Evolutionary conservation across 169 alveolate species (phyloP).

Genomic region (Cryptosporidium sp.): DNA sequence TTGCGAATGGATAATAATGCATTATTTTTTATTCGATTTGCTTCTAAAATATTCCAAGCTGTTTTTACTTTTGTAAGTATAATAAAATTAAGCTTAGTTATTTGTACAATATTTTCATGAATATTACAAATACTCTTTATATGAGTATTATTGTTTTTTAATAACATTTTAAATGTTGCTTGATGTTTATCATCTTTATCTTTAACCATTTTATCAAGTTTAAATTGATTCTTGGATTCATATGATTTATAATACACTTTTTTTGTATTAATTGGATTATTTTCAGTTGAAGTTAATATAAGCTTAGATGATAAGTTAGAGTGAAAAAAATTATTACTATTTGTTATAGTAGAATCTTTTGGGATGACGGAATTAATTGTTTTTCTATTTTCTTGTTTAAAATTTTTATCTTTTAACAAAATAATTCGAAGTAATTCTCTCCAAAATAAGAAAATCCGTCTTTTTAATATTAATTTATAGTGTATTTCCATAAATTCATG

Average conservation of each 20-base stretch:
- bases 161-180: too few relatives aligned
- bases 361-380: neutral
- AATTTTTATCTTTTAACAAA: neutral
- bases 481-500: slow-evolving; percentile 14
- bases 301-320: neutral
- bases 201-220: neutral
- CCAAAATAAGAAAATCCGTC: slow-evolving; percentile 21
- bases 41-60: slow-evolving; percentile 33
- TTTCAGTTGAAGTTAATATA: neutral
- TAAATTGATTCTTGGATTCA: neutral
- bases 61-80: neutral
- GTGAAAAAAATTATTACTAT: neutral
- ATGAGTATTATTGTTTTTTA: too few relatives aligned
- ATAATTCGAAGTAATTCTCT: neutral
- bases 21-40: neutral
- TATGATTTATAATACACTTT: neutral
- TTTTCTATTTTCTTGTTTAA: slow-evolving; percentile 4
- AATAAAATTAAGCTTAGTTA: slow-evolving; percentile 1
- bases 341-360: neutral
- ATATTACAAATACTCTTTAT: too few relatives aligned
- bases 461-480: slow-evolving; percentile 2
- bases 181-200: neutral
- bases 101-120: slow-evolving; percentile 4
- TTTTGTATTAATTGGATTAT: neutral
- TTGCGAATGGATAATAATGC: neutral